Conservation (phyloP, 192 early-diverging fungal genomes). For the Polychytrium aggregatum region DNA sequence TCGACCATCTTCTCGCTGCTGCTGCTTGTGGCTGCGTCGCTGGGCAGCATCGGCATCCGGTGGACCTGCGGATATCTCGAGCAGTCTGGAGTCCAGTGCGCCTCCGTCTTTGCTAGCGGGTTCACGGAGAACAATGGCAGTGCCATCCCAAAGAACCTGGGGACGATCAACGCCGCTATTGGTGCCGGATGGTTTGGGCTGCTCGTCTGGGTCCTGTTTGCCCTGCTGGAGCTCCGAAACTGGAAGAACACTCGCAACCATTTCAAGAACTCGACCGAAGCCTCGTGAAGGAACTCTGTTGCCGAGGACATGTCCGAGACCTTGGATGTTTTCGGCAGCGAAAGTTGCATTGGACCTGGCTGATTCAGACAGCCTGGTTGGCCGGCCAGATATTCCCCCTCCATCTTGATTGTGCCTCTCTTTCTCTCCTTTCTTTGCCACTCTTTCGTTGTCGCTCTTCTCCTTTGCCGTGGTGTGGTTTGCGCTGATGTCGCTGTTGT, state of each 20-base stretch:
- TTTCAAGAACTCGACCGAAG: no score
- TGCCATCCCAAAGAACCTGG: conserved; percentile 19
- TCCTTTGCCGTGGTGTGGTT: no score
- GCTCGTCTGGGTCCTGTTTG: conserved; percentile 18
- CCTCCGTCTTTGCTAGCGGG: conserved; percentile 15
- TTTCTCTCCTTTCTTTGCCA: no score
- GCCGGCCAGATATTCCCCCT: no score
- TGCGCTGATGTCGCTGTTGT: no score
- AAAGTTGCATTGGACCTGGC: no score
- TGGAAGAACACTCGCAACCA: conserved; percentile 15
- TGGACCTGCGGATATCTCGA: conserved; percentile 22
- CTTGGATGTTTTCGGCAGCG: no score
- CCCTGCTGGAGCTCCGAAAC: conserved; percentile 16
- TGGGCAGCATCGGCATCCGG: conserved; percentile 16
- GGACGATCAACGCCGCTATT: conserved; percentile 11
- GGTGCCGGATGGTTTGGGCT: conserved; percentile 11
- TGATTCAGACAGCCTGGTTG: no score
- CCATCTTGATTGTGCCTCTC: no score
- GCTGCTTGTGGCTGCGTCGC: conserved; percentile 15
- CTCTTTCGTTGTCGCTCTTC: no score
- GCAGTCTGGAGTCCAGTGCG: conserved; percentile 4
- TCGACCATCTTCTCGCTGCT: conserved; percentile 16
- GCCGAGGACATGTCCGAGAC: no score
- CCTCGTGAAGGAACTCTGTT: no score
- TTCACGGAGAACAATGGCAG: conserved; percentile 17